A percentile compares a stretch with the other conserved stretches of the same genome.
Evolutionary conservation across 805 yeast genomes (phyloP).

Genomic region (Lachancea kluyveri): DNA sequence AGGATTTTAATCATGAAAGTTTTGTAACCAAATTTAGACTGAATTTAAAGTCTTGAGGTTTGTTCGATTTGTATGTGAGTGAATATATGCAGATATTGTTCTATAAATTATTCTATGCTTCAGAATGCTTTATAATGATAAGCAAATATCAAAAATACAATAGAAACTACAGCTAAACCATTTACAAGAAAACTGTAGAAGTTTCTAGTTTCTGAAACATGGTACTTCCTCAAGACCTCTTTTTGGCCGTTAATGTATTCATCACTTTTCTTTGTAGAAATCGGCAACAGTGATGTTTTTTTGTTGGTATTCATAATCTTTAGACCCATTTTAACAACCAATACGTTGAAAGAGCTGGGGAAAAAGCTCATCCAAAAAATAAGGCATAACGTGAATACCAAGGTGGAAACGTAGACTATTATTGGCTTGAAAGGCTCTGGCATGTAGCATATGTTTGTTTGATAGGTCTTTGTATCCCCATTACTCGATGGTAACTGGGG

Average conservation of each 20-base stretch:
- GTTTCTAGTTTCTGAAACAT: neutral
- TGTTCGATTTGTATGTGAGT: neutral
- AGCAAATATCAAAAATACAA: slow-evolving; percentile 4
- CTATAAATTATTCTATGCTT: neutral
- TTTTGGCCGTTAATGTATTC: neutral
- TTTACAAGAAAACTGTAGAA: slow-evolving; percentile 1
- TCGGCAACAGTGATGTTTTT: neutral
- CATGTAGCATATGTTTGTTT: slow-evolving; percentile 48
- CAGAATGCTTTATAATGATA: slow-evolving; percentile 1
- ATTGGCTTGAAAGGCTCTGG: slow-evolving; percentile 48
- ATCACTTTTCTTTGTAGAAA: slow-evolving; percentile 4
- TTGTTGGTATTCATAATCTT: slow-evolving; percentile 1
- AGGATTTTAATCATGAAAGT: slow-evolving; percentile 51
- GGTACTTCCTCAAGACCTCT: neutral
- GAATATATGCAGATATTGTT: neutral
- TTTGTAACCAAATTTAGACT: slow-evolving; percentile 17
- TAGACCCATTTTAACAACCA: slow-evolving; percentile 8
- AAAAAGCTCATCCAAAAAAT: slow-evolving; percentile 22
- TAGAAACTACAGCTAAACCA: slow-evolving; percentile 1
- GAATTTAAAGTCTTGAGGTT: slow-evolving; percentile 1
- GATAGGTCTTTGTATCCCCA: slow-evolving; percentile 22
- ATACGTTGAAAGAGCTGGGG: slow-evolving; percentile 25
- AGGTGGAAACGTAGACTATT: slow-evolving; percentile 28
- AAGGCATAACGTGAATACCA: slow-evolving; percentile 15
- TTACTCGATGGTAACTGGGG: slow-evolving; percentile 27